A percentile compares a stretch with the other conserved stretches of the same genome.
phyloP scores from a whole-genome alignment of 257 asterid species.

The Sherardia arvensis region DNA sequence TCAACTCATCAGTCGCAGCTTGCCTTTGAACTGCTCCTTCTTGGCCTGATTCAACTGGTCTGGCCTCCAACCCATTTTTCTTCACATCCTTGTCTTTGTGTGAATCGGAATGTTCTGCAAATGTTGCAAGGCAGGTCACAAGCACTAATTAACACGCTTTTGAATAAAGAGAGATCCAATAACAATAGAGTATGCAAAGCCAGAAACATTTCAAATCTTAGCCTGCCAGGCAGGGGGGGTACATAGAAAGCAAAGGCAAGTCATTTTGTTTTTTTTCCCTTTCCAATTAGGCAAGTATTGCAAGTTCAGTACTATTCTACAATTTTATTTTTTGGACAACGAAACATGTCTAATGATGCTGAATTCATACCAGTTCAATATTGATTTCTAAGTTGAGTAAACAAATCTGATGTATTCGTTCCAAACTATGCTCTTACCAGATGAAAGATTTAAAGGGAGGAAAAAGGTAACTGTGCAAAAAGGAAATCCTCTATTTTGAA shows the following conservation, averaged over 20 bases:
- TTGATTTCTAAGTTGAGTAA: too few species aligned
- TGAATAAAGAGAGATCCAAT: neutral
- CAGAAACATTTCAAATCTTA: neutral
- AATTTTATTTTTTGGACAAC: too few species aligned
- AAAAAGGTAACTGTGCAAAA: too few species aligned
- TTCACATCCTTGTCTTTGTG: constrained; percentile 49
- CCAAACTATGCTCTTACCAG: too few species aligned
- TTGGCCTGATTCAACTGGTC: constrained; percentile 37
- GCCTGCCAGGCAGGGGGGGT: neutral
- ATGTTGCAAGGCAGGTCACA: constrained; percentile 12
- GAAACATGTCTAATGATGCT: too few species aligned
- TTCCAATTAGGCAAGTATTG: too few species aligned
- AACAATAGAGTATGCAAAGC: neutral
- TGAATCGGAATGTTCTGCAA: constrained; percentile 61
- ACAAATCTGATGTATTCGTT: too few species aligned
- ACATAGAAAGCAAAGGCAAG: too few species aligned
- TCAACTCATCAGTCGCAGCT: constrained; percentile 90
- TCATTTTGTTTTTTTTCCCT: too few species aligned
- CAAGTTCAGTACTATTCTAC: too few species aligned
- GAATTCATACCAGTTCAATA: too few species aligned
- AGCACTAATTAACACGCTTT: neutral
- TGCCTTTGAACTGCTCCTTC: constrained; percentile 64
- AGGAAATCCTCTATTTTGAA: too few species aligned
- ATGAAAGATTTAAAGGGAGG: neutral
- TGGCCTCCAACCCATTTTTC: constrained; percentile 35